Base-by-base conservation (phyloP, 495 filamentous ascomycete species). In the Lepidopterella palustris region DNA sequence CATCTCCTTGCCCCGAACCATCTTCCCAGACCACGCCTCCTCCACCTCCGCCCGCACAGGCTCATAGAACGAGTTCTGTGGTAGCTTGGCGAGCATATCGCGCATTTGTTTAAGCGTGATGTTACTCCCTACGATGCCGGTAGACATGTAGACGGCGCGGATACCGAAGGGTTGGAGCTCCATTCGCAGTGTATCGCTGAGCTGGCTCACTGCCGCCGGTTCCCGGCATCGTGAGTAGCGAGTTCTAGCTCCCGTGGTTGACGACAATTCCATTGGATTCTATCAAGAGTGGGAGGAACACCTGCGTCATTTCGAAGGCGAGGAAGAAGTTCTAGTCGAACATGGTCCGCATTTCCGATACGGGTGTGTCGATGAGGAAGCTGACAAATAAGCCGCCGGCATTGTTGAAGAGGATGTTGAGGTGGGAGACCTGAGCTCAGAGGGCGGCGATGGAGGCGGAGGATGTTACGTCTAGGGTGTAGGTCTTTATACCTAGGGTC, bases 261-360 rank as follows among this genome's bases (percentile, higher is more conserved):
- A 42, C 57, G 18, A 60, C 26, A 18, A 40, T 32, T 24, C 57
- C 57, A 4, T 24, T 13, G 53, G 55, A 5, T 23, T 58, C 40
- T 23, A 61, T 24, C 18, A 61, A 40, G 8, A 61, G 27, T 5
- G 58, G 58, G 11, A 61, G 21, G 56, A 62, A 62, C 15, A 26
- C 60, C 15, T 59, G 42, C 40, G 60, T 60, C 4, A 60, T 45
- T 8, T 26, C 9, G 10, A 62, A 23, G 23, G 40, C 21, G 23
- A 20, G 21, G 28, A 40, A 60, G 60, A 62, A 32, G 50, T 62
- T 62, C 10, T 60, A 24, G 8, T 60, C 60, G 57, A 62, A 60
- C 5, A 62, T 15, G n/a, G 8, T 6, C 23, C 31, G 10, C 39
- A n/a, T 21, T 13, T 56, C 18, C 28, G 10, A 6, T 11, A 9